Evolutionary conservation across 2,329 filamentous ascomycete species (phyloP).

Genomic region (Rachicladosporium sp.): DNA sequence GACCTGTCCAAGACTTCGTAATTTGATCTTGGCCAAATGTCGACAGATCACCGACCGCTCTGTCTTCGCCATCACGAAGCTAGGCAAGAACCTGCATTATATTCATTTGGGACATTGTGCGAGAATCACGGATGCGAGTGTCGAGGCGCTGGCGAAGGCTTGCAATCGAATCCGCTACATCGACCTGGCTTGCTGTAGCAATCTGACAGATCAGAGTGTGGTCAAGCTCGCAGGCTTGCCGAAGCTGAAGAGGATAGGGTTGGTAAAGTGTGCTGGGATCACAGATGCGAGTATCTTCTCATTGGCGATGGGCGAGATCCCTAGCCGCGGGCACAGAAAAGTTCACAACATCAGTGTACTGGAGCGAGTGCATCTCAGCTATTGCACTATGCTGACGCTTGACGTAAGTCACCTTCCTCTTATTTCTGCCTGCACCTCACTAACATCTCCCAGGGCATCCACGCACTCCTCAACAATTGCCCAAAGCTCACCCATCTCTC

Average conservation of each 20-base stretch:
- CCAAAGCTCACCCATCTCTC: constrained; percentile 87
- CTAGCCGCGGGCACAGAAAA: constrained; percentile 28
- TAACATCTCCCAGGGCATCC: constrained; percentile 59
- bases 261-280: constrained; percentile 87
- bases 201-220: constrained; percentile 79
- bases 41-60: constrained; percentile 81
- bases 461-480: constrained; percentile 78
- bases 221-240: constrained; percentile 72
- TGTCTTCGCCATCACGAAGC: constrained; percentile 71
- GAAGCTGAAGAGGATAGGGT: constrained; percentile 84
- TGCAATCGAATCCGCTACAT: constrained; percentile 97
- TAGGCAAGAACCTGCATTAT: constrained; percentile 94
- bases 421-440: constrained; percentile 3
- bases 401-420: constrained; percentile 44
- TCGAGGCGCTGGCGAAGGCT: constrained; percentile 66
- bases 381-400: constrained; percentile 75
- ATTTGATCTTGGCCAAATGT: constrained; percentile 90
- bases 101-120: constrained; percentile 90
- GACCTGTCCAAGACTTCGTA: constrained; percentile 75
- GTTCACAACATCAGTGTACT: constrained; percentile 51
- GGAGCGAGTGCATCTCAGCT: constrained; percentile 91
- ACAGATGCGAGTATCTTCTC: constrained; percentile 82
- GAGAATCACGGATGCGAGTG: constrained; percentile 79
- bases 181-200: constrained; percentile 86
- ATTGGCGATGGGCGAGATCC: constrained; percentile 42